phyloP scores from a whole-genome alignment of 495 filamentous ascomycete genomes.

The Usnea hakonensis region DNA sequence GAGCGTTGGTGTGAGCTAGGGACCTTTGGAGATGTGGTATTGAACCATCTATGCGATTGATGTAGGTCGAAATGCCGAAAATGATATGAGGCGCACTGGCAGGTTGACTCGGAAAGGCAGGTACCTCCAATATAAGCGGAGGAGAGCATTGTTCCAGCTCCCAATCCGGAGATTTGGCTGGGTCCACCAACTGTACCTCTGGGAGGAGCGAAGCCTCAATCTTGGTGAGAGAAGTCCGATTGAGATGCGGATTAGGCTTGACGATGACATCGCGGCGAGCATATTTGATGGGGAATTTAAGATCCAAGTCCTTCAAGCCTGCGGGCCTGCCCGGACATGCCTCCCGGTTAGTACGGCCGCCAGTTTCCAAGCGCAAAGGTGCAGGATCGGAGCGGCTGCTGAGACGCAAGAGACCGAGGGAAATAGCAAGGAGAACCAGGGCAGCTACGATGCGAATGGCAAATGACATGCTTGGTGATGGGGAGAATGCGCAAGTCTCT shows the following conservation, averaged over 20 bases:
- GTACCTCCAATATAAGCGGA: slow-evolving; percentile 25
- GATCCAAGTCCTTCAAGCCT: slow-evolving; percentile 5
- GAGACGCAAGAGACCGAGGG: background rate
- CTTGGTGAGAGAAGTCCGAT: slow-evolving; percentile 25
- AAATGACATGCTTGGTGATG: background rate
- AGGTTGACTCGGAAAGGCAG: slow-evolving; percentile 26
- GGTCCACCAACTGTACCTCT: background rate
- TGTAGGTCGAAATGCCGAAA: slow-evolving; percentile 55
- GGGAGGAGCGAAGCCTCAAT: slow-evolving; percentile 21
- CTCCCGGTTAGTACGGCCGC: background rate
- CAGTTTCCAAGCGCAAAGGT: background rate
- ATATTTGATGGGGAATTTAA: slow-evolving; percentile 26
- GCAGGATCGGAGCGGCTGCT: background rate
- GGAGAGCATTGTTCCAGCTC: background rate
- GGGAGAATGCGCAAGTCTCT: background rate
- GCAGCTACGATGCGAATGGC: background rate
- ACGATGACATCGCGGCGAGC: slow-evolving; percentile 38
- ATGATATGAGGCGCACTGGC: slow-evolving; percentile 46
- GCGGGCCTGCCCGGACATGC: slow-evolving; percentile 13
- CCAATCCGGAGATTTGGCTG: background rate
- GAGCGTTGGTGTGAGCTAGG: slow-evolving; percentile 48
- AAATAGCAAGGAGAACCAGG: background rate
- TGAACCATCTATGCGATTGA: slow-evolving; percentile 48
- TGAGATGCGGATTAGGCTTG: background rate
- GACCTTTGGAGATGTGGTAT: slow-evolving; percentile 52